These are phyloP conservation scores for Trichoderma koningii DNA, from an alignment of 2,329 filamentous ascomycete genomes.

Conservation along the genomic window DNA sequence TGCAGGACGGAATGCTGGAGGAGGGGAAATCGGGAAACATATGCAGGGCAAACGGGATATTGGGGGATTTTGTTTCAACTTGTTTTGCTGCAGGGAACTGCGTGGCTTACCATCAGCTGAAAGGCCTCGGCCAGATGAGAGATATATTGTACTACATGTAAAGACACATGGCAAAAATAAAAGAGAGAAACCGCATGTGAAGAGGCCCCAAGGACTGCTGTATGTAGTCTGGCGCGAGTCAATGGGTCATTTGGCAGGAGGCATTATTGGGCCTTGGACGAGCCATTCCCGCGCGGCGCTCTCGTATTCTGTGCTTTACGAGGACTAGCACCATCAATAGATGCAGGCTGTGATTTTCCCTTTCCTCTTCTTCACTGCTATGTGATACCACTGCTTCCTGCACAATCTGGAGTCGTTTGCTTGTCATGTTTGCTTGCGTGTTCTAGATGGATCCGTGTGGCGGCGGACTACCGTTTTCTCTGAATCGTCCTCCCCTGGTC, in stretches of 20 bases:
- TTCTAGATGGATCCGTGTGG: too few relatives aligned
- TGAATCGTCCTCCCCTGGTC: too few relatives aligned
- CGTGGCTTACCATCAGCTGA: too few relatives aligned
- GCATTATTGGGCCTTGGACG: neutral
- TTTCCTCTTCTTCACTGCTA: neutral
- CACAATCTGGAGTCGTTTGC: neutral
- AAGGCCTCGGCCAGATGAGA: too few relatives aligned
- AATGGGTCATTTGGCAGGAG: neutral
- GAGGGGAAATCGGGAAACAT: too few relatives aligned
- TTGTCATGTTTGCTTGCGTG: too few relatives aligned
- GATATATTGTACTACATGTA: neutral
- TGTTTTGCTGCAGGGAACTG: too few relatives aligned
- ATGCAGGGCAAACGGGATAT: neutral
- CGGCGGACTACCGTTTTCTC: too few relatives aligned
- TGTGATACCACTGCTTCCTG: too few relatives aligned
- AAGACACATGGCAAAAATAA: neutral
- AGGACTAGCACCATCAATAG: neutral
- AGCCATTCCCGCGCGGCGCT: slow-evolving; percentile 14
- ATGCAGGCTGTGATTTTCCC: neutral
- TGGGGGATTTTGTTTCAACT: too few relatives aligned
- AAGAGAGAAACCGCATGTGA: neutral
- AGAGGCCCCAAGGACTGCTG: neutral
- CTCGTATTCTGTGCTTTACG: neutral
- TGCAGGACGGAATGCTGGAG: too few relatives aligned
- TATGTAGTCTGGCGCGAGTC: slow-evolving; percentile 9